Percentiles rank a stretch among this genome's conserved stretches.
phyloP scores from a whole-genome alignment of 176 grass and related monocot genomes.

The Urochloa ruziziensis region DNA sequence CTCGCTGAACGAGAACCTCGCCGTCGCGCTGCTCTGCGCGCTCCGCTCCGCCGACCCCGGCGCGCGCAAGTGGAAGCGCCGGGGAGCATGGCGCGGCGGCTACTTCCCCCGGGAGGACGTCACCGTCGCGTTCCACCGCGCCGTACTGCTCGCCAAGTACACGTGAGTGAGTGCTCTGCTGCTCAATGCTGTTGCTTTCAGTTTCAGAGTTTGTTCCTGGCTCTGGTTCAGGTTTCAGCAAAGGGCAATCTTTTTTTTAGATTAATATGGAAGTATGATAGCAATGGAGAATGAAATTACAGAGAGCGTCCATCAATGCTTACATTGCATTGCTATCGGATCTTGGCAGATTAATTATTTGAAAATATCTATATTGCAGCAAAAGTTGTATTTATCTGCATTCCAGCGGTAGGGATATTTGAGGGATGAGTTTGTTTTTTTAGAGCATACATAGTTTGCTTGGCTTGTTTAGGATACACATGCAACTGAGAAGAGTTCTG shows the following conservation, averaged over 20 bases:
- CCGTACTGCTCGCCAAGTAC: slow-evolving; percentile 80
- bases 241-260: background rate
- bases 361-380: background rate
- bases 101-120: slow-evolving; percentile 76
- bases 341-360: background rate
- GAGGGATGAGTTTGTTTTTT: too few species aligned
- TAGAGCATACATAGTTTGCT: too few species aligned
- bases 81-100: slow-evolving; percentile 78
- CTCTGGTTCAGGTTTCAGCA: background rate
- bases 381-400: too few species aligned
- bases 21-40: slow-evolving; percentile 70
- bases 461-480: too few species aligned
- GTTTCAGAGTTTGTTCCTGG: background rate
- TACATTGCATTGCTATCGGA: background rate
- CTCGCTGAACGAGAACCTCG: slow-evolving; percentile 81
- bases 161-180: slow-evolving; percentile 41
- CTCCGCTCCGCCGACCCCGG: slow-evolving; percentile 53
- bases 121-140: slow-evolving; percentile 77
- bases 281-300: background rate
- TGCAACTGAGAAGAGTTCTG: too few species aligned
- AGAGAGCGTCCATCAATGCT: background rate
- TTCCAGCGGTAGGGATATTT: too few species aligned
- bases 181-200: background rate
- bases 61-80: slow-evolving; percentile 79
- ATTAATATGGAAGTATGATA: background rate